phyloP scores from a whole-genome alignment of 1,139 yeast species.

The Geotrichum macrosporum region DNA sequence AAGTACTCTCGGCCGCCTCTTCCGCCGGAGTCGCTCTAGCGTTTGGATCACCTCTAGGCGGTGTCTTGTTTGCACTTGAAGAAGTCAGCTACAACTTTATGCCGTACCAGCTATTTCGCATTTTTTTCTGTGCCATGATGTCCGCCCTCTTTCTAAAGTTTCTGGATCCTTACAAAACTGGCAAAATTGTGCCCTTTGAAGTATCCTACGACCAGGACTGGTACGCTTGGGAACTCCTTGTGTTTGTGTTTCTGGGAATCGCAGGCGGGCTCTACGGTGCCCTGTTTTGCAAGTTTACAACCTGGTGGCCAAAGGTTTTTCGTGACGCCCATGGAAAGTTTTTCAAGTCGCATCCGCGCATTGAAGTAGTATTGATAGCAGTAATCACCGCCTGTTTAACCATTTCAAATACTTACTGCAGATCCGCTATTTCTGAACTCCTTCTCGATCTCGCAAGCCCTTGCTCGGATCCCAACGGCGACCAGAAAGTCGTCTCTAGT shows the following conservation, averaged over 20 bases:
- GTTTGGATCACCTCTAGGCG: slow-evolving; percentile 67
- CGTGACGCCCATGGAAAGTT: slow-evolving; percentile 33
- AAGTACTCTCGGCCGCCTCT: slow-evolving; percentile 59
- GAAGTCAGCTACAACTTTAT: slow-evolving; percentile 60
- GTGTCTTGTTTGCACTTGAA: slow-evolving; percentile 60
- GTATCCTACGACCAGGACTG: slow-evolving; percentile 54
- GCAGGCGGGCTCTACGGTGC: slow-evolving; percentile 61
- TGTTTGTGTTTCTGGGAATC: slow-evolving; percentile 50
- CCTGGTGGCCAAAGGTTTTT: slow-evolving; percentile 47
- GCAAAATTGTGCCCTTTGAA: slow-evolving; percentile 57
- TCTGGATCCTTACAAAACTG: slow-evolving; percentile 60
- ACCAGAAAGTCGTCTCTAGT: background rate
- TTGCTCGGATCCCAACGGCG: slow-evolving; percentile 36
- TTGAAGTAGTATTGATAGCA: slow-evolving; percentile 50
- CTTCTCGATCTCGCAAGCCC: slow-evolving; percentile 53
- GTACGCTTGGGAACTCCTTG: slow-evolving; percentile 47
- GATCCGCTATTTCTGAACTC: slow-evolving; percentile 52
- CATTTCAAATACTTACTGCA: slow-evolving; percentile 52
- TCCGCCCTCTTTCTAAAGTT: slow-evolving; percentile 55
- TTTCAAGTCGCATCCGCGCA: slow-evolving; percentile 44
- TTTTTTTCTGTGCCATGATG: slow-evolving; percentile 58
- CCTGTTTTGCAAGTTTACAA: slow-evolving; percentile 47
- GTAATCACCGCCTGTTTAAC: slow-evolving; percentile 49
- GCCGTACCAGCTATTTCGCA: slow-evolving; percentile 54
- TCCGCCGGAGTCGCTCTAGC: slow-evolving; percentile 69